A percentile compares a stretch with the other conserved stretches of the same genome.
These are phyloP conservation scores for Suillus alpinus DNA, from an alignment of 768 basidiomycete species.

Conservation along the genomic window DNA sequence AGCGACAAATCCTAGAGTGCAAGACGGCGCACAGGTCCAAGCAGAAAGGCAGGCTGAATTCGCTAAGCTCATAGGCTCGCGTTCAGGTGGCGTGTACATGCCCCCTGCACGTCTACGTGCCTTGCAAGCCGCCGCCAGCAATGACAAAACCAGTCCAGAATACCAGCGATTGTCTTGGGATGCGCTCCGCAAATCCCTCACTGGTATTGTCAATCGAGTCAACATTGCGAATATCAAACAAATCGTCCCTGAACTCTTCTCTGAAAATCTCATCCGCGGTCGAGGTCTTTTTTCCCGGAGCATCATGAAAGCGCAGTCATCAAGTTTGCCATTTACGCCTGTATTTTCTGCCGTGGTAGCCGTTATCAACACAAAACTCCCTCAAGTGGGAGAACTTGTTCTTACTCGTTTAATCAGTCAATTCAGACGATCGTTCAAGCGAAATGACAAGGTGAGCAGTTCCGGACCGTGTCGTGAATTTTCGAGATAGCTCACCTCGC, in stretches of 20 bases:
- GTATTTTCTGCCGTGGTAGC: constrained; percentile 93
- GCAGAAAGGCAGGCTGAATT: constrained; percentile 85
- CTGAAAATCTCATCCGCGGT: constrained; percentile 92
- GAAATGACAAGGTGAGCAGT: constrained; percentile 90
- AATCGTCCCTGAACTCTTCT: constrained; percentile 85
- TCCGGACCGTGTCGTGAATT: constrained; percentile 1
- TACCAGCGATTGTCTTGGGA: constrained; percentile 98
- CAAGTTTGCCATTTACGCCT: constrained; percentile 96
- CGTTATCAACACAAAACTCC: constrained; percentile 96
- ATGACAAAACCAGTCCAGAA: constrained; percentile 82
- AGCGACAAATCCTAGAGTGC: constrained; percentile 49
- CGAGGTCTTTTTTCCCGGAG: constrained; percentile 90
- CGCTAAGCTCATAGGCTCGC: constrained; percentile 75
- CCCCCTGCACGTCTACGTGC: constrained; percentile 92
- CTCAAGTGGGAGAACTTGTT: constrained; percentile 92
- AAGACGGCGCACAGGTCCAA: constrained; percentile 39
- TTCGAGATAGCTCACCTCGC: neutral
- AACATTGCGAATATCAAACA: constrained; percentile 96
- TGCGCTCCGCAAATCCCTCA: constrained; percentile 93
- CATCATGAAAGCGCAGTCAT: constrained; percentile 96
- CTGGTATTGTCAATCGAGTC: constrained; percentile 99
- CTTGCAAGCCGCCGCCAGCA: constrained; percentile 70
- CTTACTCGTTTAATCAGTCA: constrained; percentile 89
- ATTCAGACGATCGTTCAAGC: constrained; percentile 91
- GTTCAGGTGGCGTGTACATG: constrained; percentile 94